Evolutionary conservation across 2,329 filamentous ascomycete species (phyloP).

Genomic region (Fusarium chlamydosporum): DNA sequence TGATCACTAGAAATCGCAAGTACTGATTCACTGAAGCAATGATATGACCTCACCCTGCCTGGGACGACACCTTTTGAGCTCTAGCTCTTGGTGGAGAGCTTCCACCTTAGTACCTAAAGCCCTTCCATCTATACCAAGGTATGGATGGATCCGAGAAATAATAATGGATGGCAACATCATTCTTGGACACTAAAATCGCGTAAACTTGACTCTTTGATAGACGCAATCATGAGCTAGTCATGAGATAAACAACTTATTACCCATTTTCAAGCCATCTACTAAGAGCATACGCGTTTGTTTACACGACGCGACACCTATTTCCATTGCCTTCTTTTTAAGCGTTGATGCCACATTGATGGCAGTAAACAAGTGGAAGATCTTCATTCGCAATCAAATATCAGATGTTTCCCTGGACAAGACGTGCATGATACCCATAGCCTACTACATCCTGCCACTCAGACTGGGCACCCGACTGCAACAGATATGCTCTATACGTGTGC

Average conservation of each 20-base stretch:
- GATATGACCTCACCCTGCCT: slow-evolving; percentile 18
- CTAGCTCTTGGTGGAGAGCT: background rate
- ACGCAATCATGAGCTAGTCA: slow-evolving; percentile 9
- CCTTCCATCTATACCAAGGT: too few relatives aligned
- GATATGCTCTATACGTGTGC: background rate
- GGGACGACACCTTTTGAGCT: background rate
- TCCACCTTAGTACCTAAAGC: background rate
- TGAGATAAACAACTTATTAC: slow-evolving; percentile 4
- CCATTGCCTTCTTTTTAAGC: background rate
- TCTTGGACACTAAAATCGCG: background rate
- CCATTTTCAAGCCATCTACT: background rate
- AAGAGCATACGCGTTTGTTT: background rate
- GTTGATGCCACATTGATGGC: background rate
- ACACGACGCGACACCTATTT: background rate
- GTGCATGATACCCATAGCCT: background rate
- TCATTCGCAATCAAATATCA: background rate
- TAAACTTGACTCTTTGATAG: slow-evolving; percentile 1
- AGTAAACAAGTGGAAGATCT: background rate
- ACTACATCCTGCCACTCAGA: background rate
- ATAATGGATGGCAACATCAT: background rate
- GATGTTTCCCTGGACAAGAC: background rate
- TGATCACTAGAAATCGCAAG: slow-evolving; percentile 7
- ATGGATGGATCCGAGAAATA: too few relatives aligned
- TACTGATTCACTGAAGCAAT: slow-evolving; percentile 31
- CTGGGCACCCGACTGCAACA: background rate